Conservation (phyloP, 768 basidiomycete species). For the Russula lepida region DNA sequence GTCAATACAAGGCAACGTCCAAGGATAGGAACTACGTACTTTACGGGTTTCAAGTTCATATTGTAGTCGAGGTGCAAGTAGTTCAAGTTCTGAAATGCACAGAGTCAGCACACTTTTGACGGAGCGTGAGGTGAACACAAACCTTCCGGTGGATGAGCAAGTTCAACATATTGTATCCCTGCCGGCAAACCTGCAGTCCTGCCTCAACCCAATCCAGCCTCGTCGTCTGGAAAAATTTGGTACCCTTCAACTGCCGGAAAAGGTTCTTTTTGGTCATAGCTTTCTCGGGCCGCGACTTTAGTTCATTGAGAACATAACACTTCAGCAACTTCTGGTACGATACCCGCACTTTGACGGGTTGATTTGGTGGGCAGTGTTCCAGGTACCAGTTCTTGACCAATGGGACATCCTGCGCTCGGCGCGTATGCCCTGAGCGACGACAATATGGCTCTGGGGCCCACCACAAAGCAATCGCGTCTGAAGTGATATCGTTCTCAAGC, state of each 20-base stretch:
- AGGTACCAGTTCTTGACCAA: constrained; percentile 98
- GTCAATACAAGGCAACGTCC: constrained; percentile 8
- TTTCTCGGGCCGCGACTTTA: constrained; percentile 83
- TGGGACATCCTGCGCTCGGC: constrained; percentile 91
- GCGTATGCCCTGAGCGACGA: constrained; percentile 84
- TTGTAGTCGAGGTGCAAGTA: constrained; percentile 97
- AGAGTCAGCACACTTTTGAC: constrained; percentile 3
- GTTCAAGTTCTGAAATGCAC: constrained; percentile 61
- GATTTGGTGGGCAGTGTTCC: constrained; percentile 94
- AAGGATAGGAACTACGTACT: constrained; percentile 36
- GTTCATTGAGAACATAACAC: constrained; percentile 90
- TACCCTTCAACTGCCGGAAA: constrained; percentile 93
- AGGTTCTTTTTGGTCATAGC: constrained; percentile 98
- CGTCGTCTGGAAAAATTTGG: constrained; percentile 99
- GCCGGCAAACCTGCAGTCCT: constrained; percentile 94
- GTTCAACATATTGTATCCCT: constrained; percentile 99
- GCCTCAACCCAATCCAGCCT: constrained; percentile 99
- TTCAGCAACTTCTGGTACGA: constrained; percentile 98
- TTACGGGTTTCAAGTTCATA: constrained; percentile 97
- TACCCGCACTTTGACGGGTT: constrained; percentile 96
- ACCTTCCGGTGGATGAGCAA: constrained; percentile 97
- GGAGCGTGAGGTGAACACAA: constrained; percentile 3
- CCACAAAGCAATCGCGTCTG: constrained; percentile 96
- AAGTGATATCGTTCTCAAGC: constrained; percentile 83
- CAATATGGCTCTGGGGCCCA: constrained; percentile 98